Evolutionary conservation across 148 eudicot species (phyloP).

Genomic region (Fallopia convolvulus): DNA sequence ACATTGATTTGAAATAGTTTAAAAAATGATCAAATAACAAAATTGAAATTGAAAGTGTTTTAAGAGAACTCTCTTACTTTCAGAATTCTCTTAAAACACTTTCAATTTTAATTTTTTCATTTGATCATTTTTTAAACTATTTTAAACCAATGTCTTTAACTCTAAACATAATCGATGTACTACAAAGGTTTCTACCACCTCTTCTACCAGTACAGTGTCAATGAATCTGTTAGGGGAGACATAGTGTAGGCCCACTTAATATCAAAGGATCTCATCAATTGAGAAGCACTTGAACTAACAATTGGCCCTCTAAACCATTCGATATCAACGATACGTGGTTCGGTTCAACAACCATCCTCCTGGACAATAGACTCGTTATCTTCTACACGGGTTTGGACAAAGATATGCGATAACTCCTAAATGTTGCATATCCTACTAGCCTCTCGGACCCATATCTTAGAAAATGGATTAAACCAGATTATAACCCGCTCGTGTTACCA

Average conservation of each 20-base stretch:
- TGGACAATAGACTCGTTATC: too few relatives aligned
- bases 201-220: conserved; percentile 51
- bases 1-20: too few relatives aligned
- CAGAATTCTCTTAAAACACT: too few relatives aligned
- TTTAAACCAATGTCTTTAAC: too few relatives aligned
- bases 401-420: conserved; percentile 41
- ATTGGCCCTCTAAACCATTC: conserved; percentile 33
- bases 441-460: conserved; percentile 55
- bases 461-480: conserved; percentile 59
- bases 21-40: too few relatives aligned
- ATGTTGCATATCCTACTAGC: conserved; percentile 52
- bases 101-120: too few relatives aligned
- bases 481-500: conserved; percentile 43
- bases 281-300: conserved; percentile 52
- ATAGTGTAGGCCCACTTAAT: conserved; percentile 76
- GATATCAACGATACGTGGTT: conserved; percentile 60
- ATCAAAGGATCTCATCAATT: conserved; percentile 46
- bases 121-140: too few relatives aligned
- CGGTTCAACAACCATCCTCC: conserved; percentile 49
- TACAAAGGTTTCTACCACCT: conserved; percentile 19
- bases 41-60: too few relatives aligned
- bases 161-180: too few relatives aligned
- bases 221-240: conserved; percentile 56
- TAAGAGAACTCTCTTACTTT: too few relatives aligned
- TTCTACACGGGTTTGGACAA: not conserved